Evolutionary conservation across 257 asterid species (phyloP), one percentile per base, ranked within the genome.

Genomic region (Solanum chiquidenum): DNA sequence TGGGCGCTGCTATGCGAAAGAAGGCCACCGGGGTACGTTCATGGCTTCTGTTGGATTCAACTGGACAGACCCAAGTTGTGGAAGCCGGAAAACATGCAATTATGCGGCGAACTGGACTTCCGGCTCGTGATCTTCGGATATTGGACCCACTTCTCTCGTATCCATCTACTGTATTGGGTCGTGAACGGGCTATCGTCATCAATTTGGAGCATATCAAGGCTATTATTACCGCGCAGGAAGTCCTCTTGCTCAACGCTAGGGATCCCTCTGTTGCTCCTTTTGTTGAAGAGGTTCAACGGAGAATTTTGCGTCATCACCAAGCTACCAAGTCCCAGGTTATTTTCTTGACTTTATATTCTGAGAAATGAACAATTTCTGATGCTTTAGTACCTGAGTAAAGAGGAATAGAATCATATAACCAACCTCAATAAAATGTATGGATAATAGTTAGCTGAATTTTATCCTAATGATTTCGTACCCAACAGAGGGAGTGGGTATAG

Each of bases 191-290:
- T 11, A 93, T 97, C 58, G 99, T 97, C 23, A 95, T 97, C 90
- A 96, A 97, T 91, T 88, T 97, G 89, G 99, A 97, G 92, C 99
- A 95, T 87, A 95, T 97, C 27, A 97, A 97, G 92, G 99, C 99
- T 69, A 95, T 97, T 12, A 95, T 97, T 89, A 97, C 99, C 0
- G 99, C 95, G 16, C 99, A 97, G 9, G 98, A 97, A 86, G 97
- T 95, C 44, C 94, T 97, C 34, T 66, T 97, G 86, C 96, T 94
- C 42, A 97, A 97, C 91, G 96, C 98, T 1, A 93, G 90, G 87
- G 99, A 96, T 72, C 99, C 99, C 35, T 94, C 99, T 1, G 98
- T 97, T 33, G 83, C 93, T 62, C 99, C 99, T 34, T 96, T 97
- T 80, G 96, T 93, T 42, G 98, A 94, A 49, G 98, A 97, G 92